These are phyloP conservation scores for Camellia lanceoleosa DNA, from an alignment of 148 eudicot species.

Conservation along the genomic window DNA sequence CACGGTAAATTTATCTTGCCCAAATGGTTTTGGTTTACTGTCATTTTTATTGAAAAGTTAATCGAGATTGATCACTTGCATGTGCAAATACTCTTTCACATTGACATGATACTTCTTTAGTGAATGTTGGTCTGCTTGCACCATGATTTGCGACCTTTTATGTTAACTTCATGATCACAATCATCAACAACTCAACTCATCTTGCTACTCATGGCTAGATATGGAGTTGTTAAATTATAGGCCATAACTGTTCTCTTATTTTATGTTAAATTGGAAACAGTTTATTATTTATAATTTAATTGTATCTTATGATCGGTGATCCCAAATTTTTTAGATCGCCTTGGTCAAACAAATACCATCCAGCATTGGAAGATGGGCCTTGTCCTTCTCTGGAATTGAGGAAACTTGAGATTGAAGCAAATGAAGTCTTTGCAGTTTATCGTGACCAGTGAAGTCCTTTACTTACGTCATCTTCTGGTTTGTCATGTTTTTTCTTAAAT, in stretches of 20 bases:
- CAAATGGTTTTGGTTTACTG: background rate
- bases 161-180: background rate
- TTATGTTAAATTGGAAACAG: background rate
- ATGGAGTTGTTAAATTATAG: background rate
- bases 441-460: conserved; percentile 99
- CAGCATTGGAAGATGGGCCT: conserved; percentile 83
- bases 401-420: conserved; percentile 96
- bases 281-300: background rate
- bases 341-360: conserved; percentile 95
- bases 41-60: background rate
- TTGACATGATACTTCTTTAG: background rate
- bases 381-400: conserved; percentile 78
- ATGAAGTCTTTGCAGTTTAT: conserved; percentile 88
- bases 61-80: background rate
- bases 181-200: background rate
- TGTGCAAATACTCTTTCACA: conserved; percentile 5
- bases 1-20: background rate
- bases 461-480: conserved; percentile 57
- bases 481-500: background rate
- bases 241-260: background rate
- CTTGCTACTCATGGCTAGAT: background rate
- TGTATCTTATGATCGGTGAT: background rate
- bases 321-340: conserved; percentile 59
- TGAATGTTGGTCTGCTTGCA: background rate
- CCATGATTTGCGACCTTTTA: background rate